These are phyloP conservation scores for Hypoxylon sp. DNA, from an alignment of 2,329 filamentous ascomycete species.

Conservation along the genomic window DNA sequence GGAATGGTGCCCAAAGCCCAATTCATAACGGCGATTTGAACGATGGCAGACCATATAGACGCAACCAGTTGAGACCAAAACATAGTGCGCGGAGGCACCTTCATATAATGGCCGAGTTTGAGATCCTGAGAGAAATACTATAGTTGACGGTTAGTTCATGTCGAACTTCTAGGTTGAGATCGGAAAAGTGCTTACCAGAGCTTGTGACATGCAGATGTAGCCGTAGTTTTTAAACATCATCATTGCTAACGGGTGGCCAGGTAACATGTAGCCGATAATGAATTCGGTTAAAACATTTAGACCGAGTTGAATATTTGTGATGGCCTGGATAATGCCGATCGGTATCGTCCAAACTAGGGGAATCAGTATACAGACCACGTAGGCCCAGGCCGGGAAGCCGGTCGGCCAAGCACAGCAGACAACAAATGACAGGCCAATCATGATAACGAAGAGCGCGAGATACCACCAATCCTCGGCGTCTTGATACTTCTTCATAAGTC, in stretches of 20 bases:
- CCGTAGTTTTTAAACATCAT: conserved; percentile 85
- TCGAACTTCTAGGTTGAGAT: neutral
- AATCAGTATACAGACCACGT: conserved; percentile 67
- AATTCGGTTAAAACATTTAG: conserved; percentile 78
- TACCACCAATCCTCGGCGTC: conserved; percentile 73
- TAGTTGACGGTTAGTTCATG: conserved; percentile 7
- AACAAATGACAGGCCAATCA: conserved; percentile 67
- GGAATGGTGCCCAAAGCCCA: conserved; percentile 73
- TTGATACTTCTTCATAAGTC: conserved; percentile 71
- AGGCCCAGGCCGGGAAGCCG: conserved; percentile 69
- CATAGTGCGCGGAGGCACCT: conserved; percentile 59
- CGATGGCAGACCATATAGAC: conserved; percentile 61
- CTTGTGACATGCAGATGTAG: conserved; percentile 76
- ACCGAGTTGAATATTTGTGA: conserved; percentile 73
- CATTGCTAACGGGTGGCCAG: conserved; percentile 76
- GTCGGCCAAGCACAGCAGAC: conserved; percentile 68
- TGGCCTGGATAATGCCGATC: conserved; percentile 71
- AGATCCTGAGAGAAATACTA: conserved; percentile 72
- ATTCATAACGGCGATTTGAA: conserved; percentile 73
- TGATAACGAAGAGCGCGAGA: conserved; percentile 62
- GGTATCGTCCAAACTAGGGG: conserved; percentile 71
- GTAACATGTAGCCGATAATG: conserved; percentile 79
- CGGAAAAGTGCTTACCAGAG: conserved; percentile 53
- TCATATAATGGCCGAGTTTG: conserved; percentile 74
- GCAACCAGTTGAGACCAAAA: conserved; percentile 64